Evolutionary conservation across 2,329 filamentous ascomycete genomes (phyloP).

Genomic region (Talaromyces verruculosus): DNA sequence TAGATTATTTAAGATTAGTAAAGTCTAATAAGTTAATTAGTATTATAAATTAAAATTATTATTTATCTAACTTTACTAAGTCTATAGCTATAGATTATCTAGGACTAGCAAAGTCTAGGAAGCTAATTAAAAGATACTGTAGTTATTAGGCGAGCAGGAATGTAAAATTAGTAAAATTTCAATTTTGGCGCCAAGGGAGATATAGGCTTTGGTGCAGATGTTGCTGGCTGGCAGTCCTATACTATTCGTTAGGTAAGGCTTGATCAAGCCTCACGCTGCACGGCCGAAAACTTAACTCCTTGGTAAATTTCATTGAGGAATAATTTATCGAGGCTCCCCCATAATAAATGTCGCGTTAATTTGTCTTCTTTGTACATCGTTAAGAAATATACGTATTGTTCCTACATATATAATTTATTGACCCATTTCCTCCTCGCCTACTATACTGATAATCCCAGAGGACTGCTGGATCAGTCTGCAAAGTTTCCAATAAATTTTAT

Average conservation of each 20-base stretch:
- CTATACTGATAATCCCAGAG: neutral
- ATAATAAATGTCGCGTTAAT: neutral
- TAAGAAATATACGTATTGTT: neutral
- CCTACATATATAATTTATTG: neutral
- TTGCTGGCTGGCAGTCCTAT: neutral
- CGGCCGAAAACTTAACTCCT: neutral
- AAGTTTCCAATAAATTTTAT: conserved; percentile 14
- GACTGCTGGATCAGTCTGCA: conserved; percentile 18
- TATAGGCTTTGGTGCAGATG: neutral
- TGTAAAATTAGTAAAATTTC: too few relatives aligned
- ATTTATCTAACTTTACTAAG: too few relatives aligned
- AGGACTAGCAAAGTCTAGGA: too few relatives aligned
- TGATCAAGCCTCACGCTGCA: neutral
- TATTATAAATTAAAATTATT: too few relatives aligned
- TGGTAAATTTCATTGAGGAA: neutral
- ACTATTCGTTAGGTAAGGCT: neutral
- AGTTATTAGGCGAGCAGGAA: too few relatives aligned
- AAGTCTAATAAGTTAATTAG: too few relatives aligned
- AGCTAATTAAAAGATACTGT: too few relatives aligned
- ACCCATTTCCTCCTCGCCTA: neutral
- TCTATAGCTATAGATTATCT: too few relatives aligned
- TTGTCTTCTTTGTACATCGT: neutral
- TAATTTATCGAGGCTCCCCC: conserved; percentile 2
- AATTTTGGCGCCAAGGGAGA: too few relatives aligned
- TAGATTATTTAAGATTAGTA: too few relatives aligned